A percentile compares a stretch with the other conserved stretches of the same genome.
phyloP scores from a whole-genome alignment of 129 eudicot genomes.

The Escallonia herrerae region DNA sequence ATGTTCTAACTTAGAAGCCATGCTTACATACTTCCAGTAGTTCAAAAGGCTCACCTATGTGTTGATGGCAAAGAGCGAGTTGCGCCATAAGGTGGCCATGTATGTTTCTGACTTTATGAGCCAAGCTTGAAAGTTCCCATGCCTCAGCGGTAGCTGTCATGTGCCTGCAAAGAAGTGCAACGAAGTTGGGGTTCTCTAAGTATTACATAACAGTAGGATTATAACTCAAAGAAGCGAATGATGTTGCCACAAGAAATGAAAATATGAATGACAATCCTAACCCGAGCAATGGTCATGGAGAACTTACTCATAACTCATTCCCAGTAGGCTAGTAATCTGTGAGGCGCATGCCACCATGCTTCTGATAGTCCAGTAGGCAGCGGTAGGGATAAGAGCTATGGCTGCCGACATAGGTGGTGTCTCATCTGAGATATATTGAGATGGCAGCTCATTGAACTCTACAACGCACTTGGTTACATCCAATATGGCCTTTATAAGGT shows the following conservation, averaged over 20 bases:
- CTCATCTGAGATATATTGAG: slow-evolving; percentile 57
- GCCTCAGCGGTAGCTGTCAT: slow-evolving; percentile 65
- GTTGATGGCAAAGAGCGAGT: slow-evolving; percentile 52
- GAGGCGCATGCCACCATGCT: slow-evolving; percentile 76
- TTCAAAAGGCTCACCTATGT: slow-evolving; percentile 44
- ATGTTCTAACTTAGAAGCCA: not conserved
- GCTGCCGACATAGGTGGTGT: slow-evolving; percentile 58
- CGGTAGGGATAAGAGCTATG: slow-evolving; percentile 57
- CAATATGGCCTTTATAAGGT: slow-evolving; percentile 49
- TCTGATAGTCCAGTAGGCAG: slow-evolving; percentile 83
- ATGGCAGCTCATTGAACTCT: slow-evolving; percentile 57
- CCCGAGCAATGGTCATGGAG: not conserved
- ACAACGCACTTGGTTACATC: slow-evolving; percentile 68
- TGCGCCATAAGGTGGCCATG: slow-evolving; percentile 61
- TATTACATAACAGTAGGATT: too few species aligned
- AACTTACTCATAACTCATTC: slow-evolving; percentile 69
- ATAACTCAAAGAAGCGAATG: too few species aligned
- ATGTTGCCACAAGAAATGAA: too few species aligned
- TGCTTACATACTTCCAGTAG: not conserved
- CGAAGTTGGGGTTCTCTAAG: not conserved
- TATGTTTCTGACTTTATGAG: slow-evolving; percentile 64
- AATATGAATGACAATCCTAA: too few species aligned
- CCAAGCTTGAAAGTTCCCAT: slow-evolving; percentile 89
- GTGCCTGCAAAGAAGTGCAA: slow-evolving; percentile 29
- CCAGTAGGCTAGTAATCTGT: slow-evolving; percentile 64